phyloP scores from a whole-genome alignment of 495 filamentous ascomycete genomes.

The Lasiosphaeria hispida region DNA sequence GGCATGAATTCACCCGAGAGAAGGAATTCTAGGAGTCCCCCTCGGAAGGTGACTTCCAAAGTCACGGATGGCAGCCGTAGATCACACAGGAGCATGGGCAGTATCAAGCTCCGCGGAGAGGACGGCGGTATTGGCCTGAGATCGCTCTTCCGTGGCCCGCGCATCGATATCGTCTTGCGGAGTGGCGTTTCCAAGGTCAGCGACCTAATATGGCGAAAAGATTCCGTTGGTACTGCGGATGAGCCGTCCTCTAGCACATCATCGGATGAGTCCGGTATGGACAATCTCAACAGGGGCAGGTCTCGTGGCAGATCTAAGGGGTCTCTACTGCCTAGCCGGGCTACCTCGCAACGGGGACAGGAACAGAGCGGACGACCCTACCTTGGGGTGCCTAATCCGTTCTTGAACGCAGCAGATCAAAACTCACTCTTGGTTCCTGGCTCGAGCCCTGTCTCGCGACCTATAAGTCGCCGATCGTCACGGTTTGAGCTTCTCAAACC shows the following conservation, averaged over 20 bases:
- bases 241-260: conserved; percentile 32
- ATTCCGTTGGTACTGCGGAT: conserved; percentile 25
- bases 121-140: conserved; percentile 39
- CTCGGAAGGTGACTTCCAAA: conserved; percentile 29
- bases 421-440: conserved; percentile 8
- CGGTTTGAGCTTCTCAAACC: conserved; percentile 58
- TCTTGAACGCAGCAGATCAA: conserved; percentile 27
- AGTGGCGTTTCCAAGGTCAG: conserved; percentile 49
- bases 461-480: conserved; percentile 41
- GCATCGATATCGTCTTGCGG: conserved; percentile 47
- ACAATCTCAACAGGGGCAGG: conserved; percentile 18
- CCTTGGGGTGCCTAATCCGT: conserved; percentile 41
- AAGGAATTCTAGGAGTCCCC: conserved; percentile 38
- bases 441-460: conserved; percentile 26
- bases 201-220: conserved; percentile 48
- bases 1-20: conserved; percentile 28
- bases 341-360: conserved; percentile 18
- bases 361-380: conserved; percentile 26
- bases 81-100: conserved; percentile 39
- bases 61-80: conserved; percentile 36
- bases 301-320: conserved; percentile 32
- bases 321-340: conserved; percentile 23
- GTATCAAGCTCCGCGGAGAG: conserved; percentile 38
- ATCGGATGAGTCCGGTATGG: conserved; percentile 41
- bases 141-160: conserved; percentile 44